Percentiles rank a stretch among this genome's conserved stretches.
These are phyloP conservation scores for Dipodascus geniculatus DNA, from an alignment of 805 yeast genomes.

Conservation along the genomic window DNA sequence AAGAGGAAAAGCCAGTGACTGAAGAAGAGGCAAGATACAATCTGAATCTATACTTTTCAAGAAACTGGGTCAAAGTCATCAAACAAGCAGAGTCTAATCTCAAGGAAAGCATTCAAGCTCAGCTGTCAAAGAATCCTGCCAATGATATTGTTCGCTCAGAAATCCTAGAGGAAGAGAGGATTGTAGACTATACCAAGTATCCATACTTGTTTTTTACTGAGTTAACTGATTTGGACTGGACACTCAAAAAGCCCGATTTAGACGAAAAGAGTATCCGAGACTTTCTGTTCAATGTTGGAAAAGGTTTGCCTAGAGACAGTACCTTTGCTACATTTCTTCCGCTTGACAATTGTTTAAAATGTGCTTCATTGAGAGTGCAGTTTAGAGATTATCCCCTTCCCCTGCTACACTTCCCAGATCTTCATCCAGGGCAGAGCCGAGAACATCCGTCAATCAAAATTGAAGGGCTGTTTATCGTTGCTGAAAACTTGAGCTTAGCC, in stretches of 20 bases:
- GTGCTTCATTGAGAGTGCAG: constrained; percentile 56
- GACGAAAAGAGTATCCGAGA: constrained; percentile 41
- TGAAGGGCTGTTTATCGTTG: constrained; percentile 54
- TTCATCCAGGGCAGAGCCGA: constrained; percentile 25
- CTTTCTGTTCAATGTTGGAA: constrained; percentile 64
- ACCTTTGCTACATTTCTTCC: constrained; percentile 62
- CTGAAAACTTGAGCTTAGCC: constrained; percentile 49
- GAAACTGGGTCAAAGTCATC: constrained; percentile 64
- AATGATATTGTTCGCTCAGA: constrained; percentile 22
- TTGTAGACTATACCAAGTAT: constrained; percentile 35
- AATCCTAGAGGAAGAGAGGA: constrained; percentile 33
- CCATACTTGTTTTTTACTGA: constrained; percentile 45
- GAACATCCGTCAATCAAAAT: constrained; percentile 25
- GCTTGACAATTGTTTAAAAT: constrained; percentile 39
- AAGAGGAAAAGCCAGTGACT: constrained; percentile 10
- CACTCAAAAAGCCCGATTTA: constrained; percentile 38
- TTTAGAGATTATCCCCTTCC: constrained; percentile 84
- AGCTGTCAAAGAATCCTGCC: constrained; percentile 24
- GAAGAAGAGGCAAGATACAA: constrained; percentile 25
- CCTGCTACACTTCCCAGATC: constrained; percentile 55
- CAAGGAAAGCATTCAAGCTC: constrained; percentile 27
- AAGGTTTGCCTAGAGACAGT: constrained; percentile 68
- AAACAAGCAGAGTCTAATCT: constrained; percentile 24
- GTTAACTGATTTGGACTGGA: constrained; percentile 38
- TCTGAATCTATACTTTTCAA: constrained; percentile 38